These are phyloP conservation scores for Quercus gilva DNA, from an alignment of 306 rosid species.

Conservation along the genomic window DNA sequence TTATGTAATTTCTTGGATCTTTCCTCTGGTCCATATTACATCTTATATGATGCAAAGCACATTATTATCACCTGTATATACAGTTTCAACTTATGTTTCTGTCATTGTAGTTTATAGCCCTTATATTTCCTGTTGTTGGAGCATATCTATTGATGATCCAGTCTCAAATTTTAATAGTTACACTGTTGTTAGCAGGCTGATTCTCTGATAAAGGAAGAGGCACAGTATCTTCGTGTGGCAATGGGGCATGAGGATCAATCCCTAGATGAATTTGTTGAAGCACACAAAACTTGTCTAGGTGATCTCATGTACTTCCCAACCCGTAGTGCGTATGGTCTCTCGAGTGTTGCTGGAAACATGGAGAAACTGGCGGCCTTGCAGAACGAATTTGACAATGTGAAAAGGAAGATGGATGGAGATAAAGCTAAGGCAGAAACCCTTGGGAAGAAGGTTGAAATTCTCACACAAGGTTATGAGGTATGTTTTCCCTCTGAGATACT, in stretches of 20 bases:
- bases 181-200: constrained; percentile 60
- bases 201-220: constrained; percentile 69
- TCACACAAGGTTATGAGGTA: constrained; percentile 95
- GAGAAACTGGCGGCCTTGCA: constrained; percentile 91
- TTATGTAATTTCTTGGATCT: too few relatives aligned
- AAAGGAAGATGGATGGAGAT: constrained; percentile 73
- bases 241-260: constrained; percentile 89
- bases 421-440: constrained; percentile 66
- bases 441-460: constrained; percentile 73
- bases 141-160: not conserved
- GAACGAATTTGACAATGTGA: constrained; percentile 73
- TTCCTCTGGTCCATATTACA: too few relatives aligned
- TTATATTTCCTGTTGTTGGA: not conserved
- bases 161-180: constrained; percentile 17
- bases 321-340: constrained; percentile 75
- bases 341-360: constrained; percentile 83
- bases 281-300: constrained; percentile 71
- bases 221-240: constrained; percentile 60
- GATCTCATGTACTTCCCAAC: constrained; percentile 86
- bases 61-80: too few relatives aligned
- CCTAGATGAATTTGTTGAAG: constrained; percentile 84
- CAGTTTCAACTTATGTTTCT: not conserved
- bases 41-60: too few relatives aligned
- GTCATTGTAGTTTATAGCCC: constrained; percentile 2
- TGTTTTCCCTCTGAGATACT: constrained; percentile 15